Conservation (phyloP, 2,329 filamentous ascomycete genomes). For the Cylindrodendrum hubeiense region DNA sequence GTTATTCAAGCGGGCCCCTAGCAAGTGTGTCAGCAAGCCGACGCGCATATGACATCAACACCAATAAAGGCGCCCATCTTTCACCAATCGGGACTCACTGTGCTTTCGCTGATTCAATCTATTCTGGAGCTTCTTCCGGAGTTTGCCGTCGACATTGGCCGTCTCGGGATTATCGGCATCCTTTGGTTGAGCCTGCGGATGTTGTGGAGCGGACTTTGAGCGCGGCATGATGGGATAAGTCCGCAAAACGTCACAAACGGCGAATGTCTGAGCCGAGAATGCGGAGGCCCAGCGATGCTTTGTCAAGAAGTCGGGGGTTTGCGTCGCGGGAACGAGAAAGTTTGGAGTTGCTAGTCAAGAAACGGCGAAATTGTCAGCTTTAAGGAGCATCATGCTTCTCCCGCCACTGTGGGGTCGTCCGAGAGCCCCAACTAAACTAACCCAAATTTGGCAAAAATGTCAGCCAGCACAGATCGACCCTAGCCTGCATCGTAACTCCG, state of each 20-base stretch:
- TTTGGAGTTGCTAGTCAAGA: slow-evolving; percentile 1
- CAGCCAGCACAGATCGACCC: slow-evolving; percentile 3
- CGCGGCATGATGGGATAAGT: not conserved
- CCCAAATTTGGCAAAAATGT: slow-evolving; percentile 19
- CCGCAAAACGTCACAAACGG: not conserved
- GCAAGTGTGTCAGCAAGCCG: not conserved
- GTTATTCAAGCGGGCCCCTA: slow-evolving; percentile 17
- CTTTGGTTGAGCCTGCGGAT: no score
- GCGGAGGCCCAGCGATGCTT: not conserved
- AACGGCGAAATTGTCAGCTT: slow-evolving; percentile 18
- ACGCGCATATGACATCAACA: not conserved
- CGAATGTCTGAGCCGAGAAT: not conserved
- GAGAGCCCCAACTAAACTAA: not conserved
- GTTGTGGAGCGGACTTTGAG: not conserved
- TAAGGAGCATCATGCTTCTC: not conserved
- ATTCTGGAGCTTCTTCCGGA: slow-evolving; percentile 30
- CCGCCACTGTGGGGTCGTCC: not conserved
- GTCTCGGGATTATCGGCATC: not conserved
- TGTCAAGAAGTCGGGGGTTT: not conserved
- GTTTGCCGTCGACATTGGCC: slow-evolving; percentile 9
- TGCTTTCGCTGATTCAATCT: slow-evolving; percentile 25
- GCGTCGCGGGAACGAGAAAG: not conserved
- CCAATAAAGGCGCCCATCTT: not conserved
- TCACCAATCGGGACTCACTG: slow-evolving; percentile 18
- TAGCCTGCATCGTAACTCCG: no score